A percentile compares a stretch with the other conserved stretches of the same genome.
phyloP scores from a whole-genome alignment of 805 yeast genomes.

The Monosporozyma solicola region DNA sequence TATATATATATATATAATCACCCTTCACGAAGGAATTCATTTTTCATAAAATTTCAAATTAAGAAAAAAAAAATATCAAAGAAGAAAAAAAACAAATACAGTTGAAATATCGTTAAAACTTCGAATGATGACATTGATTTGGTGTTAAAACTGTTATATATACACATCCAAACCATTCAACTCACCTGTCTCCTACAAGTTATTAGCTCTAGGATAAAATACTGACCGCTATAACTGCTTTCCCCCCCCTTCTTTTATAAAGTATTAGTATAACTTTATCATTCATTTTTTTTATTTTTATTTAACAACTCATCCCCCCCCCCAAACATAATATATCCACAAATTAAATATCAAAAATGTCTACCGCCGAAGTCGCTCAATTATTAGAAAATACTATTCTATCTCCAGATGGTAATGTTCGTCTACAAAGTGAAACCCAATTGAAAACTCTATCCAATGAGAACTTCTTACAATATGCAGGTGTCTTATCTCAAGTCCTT shows the following conservation, averaged over 20 bases:
- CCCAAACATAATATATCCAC: not conserved
- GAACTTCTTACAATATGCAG: constrained; percentile 68
- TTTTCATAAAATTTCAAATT: not conserved
- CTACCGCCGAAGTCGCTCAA: constrained; percentile 46
- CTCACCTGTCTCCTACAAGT: not conserved
- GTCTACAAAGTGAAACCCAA: constrained; percentile 73
- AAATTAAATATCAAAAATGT: constrained; percentile 11
- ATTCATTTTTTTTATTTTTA: not conserved
- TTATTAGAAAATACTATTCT: constrained; percentile 74
- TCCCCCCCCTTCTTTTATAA: not conserved
- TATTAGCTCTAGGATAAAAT: not conserved
- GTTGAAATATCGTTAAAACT: not conserved
- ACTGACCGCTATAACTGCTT: not conserved
- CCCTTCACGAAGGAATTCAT: not conserved
- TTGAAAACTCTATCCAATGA: constrained; percentile 61
- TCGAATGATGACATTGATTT: not conserved
- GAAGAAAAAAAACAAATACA: no score
- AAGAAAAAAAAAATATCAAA: not conserved
- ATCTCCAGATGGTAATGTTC: constrained; percentile 52
- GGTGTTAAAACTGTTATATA: not conserved
- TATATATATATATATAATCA: not conserved
- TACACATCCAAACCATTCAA: not conserved
- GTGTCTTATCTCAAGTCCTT: constrained; percentile 60
- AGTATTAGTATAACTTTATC: not conserved
- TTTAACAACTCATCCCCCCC: not conserved